phyloP scores from a whole-genome alignment of 805 yeast genomes.

The Saccharomyces paradoxus region DNA sequence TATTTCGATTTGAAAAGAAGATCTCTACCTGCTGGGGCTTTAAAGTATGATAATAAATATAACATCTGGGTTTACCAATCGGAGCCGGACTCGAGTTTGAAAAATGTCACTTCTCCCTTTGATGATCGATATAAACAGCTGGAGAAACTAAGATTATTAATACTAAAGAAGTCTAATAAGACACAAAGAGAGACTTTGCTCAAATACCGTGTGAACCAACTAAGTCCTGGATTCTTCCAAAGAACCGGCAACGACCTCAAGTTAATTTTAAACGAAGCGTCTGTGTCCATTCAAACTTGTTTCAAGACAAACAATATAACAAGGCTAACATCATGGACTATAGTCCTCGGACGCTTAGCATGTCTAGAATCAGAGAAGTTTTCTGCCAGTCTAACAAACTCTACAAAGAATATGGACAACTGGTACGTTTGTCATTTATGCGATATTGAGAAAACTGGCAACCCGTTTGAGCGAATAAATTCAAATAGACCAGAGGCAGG shows the following conservation, averaged over 20 bases:
- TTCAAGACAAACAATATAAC: conserved; percentile 13
- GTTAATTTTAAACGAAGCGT: conserved; percentile 10
- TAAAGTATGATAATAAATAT: conserved; percentile 5
- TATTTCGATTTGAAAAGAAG: conserved; percentile 20
- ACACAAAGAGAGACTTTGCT: conserved; percentile 1
- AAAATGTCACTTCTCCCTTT: conserved; percentile 8
- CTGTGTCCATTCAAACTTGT: conserved; percentile 9
- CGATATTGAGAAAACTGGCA: conserved; percentile 13
- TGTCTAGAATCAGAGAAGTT: conserved; percentile 13
- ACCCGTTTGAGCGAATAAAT: conserved; percentile 14
- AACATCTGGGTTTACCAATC: conserved; percentile 8
- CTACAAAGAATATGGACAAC: not conserved
- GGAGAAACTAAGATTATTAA: conserved; percentile 14
- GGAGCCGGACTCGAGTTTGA: not conserved
- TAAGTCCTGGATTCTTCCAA: conserved; percentile 9
- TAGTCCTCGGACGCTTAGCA: conserved; percentile 16
- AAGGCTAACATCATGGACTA: conserved; percentile 13
- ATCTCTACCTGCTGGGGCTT: not conserved
- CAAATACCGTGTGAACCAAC: conserved; percentile 3
- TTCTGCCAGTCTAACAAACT: not conserved
- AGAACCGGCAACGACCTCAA: conserved; percentile 3
- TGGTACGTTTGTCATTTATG: conserved; percentile 18
- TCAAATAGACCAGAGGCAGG: conserved; percentile 26
- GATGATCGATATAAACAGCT: conserved; percentile 13
- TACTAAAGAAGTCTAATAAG: conserved; percentile 6